phyloP scores from a whole-genome alignment of 2,329 filamentous ascomycete genomes.

The Fusarium sp. region DNA sequence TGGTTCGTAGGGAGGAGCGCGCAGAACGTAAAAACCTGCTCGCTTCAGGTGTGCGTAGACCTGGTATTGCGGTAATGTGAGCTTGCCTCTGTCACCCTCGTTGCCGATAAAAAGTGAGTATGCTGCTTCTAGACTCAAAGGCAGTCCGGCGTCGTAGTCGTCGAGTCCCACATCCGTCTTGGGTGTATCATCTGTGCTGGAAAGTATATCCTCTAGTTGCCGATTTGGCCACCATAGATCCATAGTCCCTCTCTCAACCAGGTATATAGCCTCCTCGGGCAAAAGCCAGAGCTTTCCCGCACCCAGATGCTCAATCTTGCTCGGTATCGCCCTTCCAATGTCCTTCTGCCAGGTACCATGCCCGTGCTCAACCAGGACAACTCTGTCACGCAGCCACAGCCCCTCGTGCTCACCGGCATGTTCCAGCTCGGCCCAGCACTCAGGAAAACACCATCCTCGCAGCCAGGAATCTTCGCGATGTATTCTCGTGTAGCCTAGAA shows the following conservation, averaged over 20 bases:
- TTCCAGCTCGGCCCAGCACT: constrained; percentile 60
- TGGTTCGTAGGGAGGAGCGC: constrained; percentile 65
- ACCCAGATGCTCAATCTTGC: constrained; percentile 67
- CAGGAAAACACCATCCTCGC: constrained; percentile 80
- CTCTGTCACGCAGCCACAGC: constrained; percentile 59
- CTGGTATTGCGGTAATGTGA: constrained; percentile 82
- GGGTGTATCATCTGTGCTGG: constrained; percentile 49
- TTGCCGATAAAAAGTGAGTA: constrained; percentile 86
- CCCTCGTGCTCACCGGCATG: constrained; percentile 45
- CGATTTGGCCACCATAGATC: constrained; percentile 85
- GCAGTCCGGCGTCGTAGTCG: constrained; percentile 74
- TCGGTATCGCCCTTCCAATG: constrained; percentile 76
- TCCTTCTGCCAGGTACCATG: constrained; percentile 79
- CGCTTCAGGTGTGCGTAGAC: constrained; percentile 90
- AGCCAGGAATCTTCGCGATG: constrained; percentile 77
- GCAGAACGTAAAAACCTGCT: constrained; percentile 82
- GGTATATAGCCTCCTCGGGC: constrained; percentile 90
- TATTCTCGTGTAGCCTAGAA: constrained; percentile 80
- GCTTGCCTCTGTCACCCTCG: constrained; percentile 71
- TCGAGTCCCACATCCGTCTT: constrained; percentile 48
- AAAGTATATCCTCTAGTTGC: constrained; percentile 64
- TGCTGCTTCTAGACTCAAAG: constrained; percentile 90
- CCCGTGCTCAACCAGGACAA: constrained; percentile 78
- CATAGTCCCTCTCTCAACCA: constrained; percentile 88
- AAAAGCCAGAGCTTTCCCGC: constrained; percentile 82